Percentiles rank a stretch among this genome's conserved stretches.
Evolutionary conservation across 1,284 basidiomycete species (phyloP).

Genomic region (Ustilago hordei): DNA sequence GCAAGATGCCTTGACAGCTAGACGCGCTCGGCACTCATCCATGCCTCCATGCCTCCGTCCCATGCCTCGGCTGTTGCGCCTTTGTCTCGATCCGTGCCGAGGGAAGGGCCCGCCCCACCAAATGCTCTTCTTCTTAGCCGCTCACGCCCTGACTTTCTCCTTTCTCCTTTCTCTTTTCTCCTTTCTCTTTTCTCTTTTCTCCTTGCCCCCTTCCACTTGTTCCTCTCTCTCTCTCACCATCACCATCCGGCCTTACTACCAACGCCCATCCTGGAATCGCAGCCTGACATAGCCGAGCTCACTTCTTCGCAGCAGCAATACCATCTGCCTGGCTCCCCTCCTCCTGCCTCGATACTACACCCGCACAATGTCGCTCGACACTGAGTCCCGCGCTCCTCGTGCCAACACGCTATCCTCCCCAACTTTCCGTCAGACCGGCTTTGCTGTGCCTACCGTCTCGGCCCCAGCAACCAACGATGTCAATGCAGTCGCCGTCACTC

Average conservation of each 20-base stretch:
- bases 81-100: slow-evolving; percentile 22
- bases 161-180: background rate
- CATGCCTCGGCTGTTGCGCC: slow-evolving; percentile 7
- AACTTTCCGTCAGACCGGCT: slow-evolving; percentile 54
- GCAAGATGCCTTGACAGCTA: background rate
- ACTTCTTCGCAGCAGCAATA: background rate
- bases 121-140: background rate
- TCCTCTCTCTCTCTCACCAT: background rate
- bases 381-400: slow-evolving; percentile 40
- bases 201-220: background rate
- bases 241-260: background rate
- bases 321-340: background rate
- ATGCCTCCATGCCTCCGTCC: background rate
- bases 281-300: background rate
- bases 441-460: slow-evolving; percentile 46
- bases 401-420: slow-evolving; percentile 49
- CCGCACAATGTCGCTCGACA: slow-evolving; percentile 47
- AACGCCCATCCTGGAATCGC: background rate
- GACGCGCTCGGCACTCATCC: no score
- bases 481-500: slow-evolving; percentile 31
- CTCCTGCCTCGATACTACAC: background rate
- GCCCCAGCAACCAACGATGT: slow-evolving; percentile 44
- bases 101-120: slow-evolving; percentile 1
- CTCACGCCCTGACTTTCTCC: background rate
- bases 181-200: background rate